Evolutionary conservation across 306 rosid species (phyloP), one percentile per base, ranked within the genome.

Genomic region (Medicago ruthenica): DNA sequence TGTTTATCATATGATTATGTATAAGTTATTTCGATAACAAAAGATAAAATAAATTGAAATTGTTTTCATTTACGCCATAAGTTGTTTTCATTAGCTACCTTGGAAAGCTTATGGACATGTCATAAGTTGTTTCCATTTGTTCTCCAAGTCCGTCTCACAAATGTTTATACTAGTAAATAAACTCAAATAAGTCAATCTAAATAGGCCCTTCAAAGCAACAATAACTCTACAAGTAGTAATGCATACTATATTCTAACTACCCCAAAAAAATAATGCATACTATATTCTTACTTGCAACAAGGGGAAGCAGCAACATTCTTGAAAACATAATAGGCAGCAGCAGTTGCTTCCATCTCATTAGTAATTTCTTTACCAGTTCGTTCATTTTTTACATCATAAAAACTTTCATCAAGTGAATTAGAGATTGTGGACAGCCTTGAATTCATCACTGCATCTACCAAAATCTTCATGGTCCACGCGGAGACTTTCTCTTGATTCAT

Each of bases 391-490:
- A 34, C 87, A 37, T 73, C 83, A 69, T 83, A 80, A 72, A 89
- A 76, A 76, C 83, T 88, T 84, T 85, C 87, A 18, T 94, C 96
- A 18, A 92, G 73, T 31, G 86, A 59, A 59, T 79, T 78, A 5
- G 97, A 92, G 70, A 95, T 83, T 6, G 98, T 91, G 60, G 97
- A 85, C 44, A 95, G 83, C 77, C 97, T 88, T n/a, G 97, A 92
- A 81, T 80, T 89, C 18, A 83, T 66, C 81, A 92, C 90, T 45
- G 93, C 98, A 65, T 96, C 97, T 39, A 92, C 85, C 88, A 96
- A 81, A 47, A 81, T 85, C 87, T 96, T 96, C 98, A 96, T 92
- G 7, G 97, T 96, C 98, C 99, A 92, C 6, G 99, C 92, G 8
- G 97, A 90, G 77, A 96, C 97, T 79, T 89, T 95, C 70, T 89